Base-by-base conservation (phyloP, 768 basidiomycete species). In the Coprinopsis sp. region DNA sequence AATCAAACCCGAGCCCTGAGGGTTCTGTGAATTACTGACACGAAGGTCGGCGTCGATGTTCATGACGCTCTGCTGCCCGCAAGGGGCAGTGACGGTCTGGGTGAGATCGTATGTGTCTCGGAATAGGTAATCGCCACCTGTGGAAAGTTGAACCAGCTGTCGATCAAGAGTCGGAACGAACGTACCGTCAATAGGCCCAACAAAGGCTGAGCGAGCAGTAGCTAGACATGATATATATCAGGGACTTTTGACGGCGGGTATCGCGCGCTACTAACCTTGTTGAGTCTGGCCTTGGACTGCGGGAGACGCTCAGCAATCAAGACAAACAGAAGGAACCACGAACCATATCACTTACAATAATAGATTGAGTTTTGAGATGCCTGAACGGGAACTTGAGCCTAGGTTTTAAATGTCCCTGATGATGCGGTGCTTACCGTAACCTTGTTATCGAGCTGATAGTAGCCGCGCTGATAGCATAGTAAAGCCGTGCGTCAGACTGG, bases 81-180 rank as follows among this genome's bases (percentile, higher is more conserved):
- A 62, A 21, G 57, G 58, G 22, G 51, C 50, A 7, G 41, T 21
- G 14, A 57, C 58, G 11, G 57, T 58, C 34, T 54, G 52, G 23
- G 53, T 56, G 21, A 62, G 54, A 33, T 62, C 60, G 45, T 59
- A 62, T 6, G 25, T 47, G 41, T 62, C 58, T 33, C 56, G 54
- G 33, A 59, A 62, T 44, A 52, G 52, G 46, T 59, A 62, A 27
- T 55, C 49, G 8, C 47, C 48, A 25, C 58, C 59, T 61, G n/a
- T 24, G 13, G 11, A 28, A 10, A 21, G 24, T 27, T 33, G 29
- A 30, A 16, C 21, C 11, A 31, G 4, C 29, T 13, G 6, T 6
- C 22, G 18, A 21, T 18, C 4, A 31, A 4, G 31, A 11, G 28
- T 2, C 11, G 11, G 29, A 34, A 28, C 19, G 1, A 14, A 45